Conservation (phyloP, 1,139 yeast species). For the Nakaseomyces kungkrabaensis region DNA sequence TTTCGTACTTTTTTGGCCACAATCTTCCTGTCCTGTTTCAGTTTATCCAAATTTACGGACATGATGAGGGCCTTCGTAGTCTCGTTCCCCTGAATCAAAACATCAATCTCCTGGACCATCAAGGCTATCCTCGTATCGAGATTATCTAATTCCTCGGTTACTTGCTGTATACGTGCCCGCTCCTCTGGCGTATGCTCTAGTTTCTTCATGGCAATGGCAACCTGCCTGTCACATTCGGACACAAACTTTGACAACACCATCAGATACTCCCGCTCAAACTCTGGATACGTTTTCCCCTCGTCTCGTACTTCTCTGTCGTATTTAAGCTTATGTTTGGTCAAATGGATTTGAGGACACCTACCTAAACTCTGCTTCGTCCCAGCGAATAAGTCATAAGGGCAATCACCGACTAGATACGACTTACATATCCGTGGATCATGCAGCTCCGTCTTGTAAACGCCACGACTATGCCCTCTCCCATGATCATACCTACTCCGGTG, state of each 20-base stretch:
- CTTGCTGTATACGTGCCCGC: slow-evolving; percentile 49
- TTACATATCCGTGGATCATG: slow-evolving; percentile 67
- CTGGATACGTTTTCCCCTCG: slow-evolving; percentile 52
- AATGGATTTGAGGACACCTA: slow-evolving; percentile 65
- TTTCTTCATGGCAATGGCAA: slow-evolving; percentile 53
- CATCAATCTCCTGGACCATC: slow-evolving; percentile 59
- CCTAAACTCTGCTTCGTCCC: slow-evolving; percentile 84
- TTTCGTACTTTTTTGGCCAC: slow-evolving; percentile 47
- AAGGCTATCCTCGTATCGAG: slow-evolving; percentile 60
- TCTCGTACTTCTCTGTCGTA: slow-evolving; percentile 48
- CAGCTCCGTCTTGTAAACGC: slow-evolving; percentile 31
- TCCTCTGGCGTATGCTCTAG: slow-evolving; percentile 77
- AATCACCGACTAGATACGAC: slow-evolving; percentile 72
- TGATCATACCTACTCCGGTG: slow-evolving; percentile 8
- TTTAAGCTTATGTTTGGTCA: slow-evolving; percentile 65
- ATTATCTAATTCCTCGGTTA: slow-evolving; percentile 56
- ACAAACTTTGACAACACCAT: slow-evolving; percentile 35
- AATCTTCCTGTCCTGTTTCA: slow-evolving; percentile 38
- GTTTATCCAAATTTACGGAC: slow-evolving; percentile 36
- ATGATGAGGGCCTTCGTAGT: slow-evolving; percentile 41
- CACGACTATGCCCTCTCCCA: slow-evolving; percentile 6
- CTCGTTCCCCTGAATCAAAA: slow-evolving; percentile 43
- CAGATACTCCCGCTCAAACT: slow-evolving; percentile 59
- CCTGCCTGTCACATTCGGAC: slow-evolving; percentile 58
- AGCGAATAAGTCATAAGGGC: slow-evolving; percentile 76